Percentiles rank a stretch among this genome's conserved stretches.
Evolutionary conservation across 768 basidiomycete genomes (phyloP).

Genomic region (Cyclocybe aegerita): DNA sequence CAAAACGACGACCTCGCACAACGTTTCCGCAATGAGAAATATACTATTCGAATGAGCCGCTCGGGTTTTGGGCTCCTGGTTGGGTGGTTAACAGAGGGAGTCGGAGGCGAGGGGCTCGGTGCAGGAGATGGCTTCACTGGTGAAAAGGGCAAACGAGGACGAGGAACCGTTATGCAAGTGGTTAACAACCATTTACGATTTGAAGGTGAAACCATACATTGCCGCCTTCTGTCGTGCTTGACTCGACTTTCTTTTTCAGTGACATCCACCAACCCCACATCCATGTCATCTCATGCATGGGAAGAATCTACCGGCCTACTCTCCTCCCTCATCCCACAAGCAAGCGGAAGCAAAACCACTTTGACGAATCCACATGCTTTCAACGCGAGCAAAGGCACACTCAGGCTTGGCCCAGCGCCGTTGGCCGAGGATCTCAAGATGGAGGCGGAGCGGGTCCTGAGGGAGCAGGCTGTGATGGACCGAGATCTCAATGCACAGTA

Average conservation of each 20-base stretch:
- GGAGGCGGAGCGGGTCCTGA: conserved; percentile 77
- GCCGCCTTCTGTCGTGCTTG: conserved; percentile 1
- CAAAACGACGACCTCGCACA: conserved; percentile 80
- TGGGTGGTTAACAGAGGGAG: conserved; percentile 95
- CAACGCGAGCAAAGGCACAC: conserved; percentile 70
- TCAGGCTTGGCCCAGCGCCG: conserved; percentile 86
- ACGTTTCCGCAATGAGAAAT: conserved; percentile 88
- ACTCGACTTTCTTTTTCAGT: conserved; percentile 44
- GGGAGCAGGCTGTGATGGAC: conserved; percentile 80
- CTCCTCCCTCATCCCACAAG: conserved; percentile 71
- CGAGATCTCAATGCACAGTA: conserved; percentile 66
- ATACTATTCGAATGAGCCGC: conserved; percentile 84
- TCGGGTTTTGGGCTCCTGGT: conserved; percentile 90
- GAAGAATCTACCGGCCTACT: conserved; percentile 86
- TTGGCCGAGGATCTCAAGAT: conserved; percentile 75
- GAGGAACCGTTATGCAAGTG: conserved; percentile 89
- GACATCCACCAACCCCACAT: conserved; percentile 65
- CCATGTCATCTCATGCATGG: conserved; percentile 66
- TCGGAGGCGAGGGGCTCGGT: conserved; percentile 83
- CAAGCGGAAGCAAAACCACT: conserved; percentile 45
- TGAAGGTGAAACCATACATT: conserved; percentile 58
- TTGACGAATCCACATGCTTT: conserved; percentile 68
- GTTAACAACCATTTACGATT: conserved; percentile 93
- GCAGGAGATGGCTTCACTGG: conserved; percentile 77
- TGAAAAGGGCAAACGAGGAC: conserved; percentile 78